A percentile compares a stretch with the other conserved stretches of the same genome.
These are phyloP conservation scores for Scleroderma bovista DNA, from an alignment of 768 basidiomycete genomes.

Conservation along the genomic window DNA sequence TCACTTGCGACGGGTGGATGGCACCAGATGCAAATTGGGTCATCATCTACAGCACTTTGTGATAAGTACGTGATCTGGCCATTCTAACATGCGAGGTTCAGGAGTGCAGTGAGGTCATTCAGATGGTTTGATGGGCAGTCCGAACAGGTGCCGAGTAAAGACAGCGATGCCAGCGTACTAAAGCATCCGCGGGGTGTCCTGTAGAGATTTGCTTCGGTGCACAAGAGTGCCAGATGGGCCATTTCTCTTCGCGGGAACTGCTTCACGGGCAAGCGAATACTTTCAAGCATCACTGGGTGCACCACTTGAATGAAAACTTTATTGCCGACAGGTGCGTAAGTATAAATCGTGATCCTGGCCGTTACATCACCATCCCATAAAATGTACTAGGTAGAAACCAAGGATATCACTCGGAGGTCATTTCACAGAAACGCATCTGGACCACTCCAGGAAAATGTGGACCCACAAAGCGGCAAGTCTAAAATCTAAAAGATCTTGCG, in stretches of 20 bases:
- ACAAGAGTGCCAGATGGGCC: too few relatives aligned
- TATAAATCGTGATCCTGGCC: too few relatives aligned
- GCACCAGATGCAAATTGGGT: slow-evolving; percentile 7
- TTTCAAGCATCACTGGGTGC: too few relatives aligned
- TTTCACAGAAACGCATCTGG: not conserved
- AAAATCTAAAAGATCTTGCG: not conserved
- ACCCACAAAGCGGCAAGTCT: not conserved
- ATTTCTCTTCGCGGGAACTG: too few relatives aligned
- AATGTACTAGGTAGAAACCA: not conserved
- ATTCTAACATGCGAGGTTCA: slow-evolving; percentile 18
- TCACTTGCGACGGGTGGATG: slow-evolving; percentile 10
- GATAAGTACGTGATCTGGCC: slow-evolving; percentile 28
- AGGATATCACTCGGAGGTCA: too few relatives aligned
- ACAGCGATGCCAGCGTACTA: too few relatives aligned
- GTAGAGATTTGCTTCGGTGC: too few relatives aligned
- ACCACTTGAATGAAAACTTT: too few relatives aligned
- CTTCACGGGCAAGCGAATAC: too few relatives aligned
- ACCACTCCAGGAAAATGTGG: not conserved
- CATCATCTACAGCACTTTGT: slow-evolving; percentile 4
- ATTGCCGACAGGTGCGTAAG: too few relatives aligned
- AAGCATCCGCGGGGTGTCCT: too few relatives aligned
- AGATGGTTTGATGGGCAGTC: not conserved
- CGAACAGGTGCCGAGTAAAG: not conserved
- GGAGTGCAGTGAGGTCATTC: slow-evolving; percentile 8
- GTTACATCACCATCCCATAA: too few relatives aligned